Base-by-base conservation (phyloP, 2,329 filamentous ascomycete genomes). In the Pseudogymnoascus sp. region DNA sequence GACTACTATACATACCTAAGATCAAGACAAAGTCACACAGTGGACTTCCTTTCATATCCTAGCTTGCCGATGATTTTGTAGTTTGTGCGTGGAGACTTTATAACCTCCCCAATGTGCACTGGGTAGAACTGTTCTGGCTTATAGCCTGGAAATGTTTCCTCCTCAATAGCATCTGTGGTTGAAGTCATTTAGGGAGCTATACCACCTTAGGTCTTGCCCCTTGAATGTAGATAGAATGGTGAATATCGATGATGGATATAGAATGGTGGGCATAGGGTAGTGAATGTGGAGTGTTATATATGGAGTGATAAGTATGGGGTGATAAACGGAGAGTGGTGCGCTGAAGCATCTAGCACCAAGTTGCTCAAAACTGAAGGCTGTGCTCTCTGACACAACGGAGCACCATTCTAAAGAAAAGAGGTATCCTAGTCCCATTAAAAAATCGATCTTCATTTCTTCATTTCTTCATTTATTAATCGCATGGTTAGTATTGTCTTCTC, bases 11-110 rank as follows among this genome's bases (percentile, higher is more conserved):
- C 16, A 37, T 63, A 64, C 60, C 23, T 10, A 14, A 63, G 63
- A 66, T 76, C 72, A 6, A 68, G 67, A 38, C 74, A 77, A 49
- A 80, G 73, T 78, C 76, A 81, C 55, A 80, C 75, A 10, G 76
- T 81, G 4, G 77, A 76, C 66, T 69, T 78, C 3, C 74, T 73
- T 26, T 78, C 77, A 45, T 72, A 76, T 33, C 78, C 78, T 33
- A 80, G 68, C 68, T 80, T 80, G 62, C 78, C 73, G 60, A 77
- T 66, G 52, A 80, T 69, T 52, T 72, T 70, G 65, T 81, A 81
- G 59, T 74, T 73, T 16, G 70, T 72, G 62, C 72, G 59, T n/a
- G 70, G 74, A 63, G 74, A 61, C 23, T 75, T 66, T 65, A 80
- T 77, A 1, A 68, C 62, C 59, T 80, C 76, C 29, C 75, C 77